Conservation (phyloP, 148 eudicot species). For the Hydrangea macrophylla region DNA sequence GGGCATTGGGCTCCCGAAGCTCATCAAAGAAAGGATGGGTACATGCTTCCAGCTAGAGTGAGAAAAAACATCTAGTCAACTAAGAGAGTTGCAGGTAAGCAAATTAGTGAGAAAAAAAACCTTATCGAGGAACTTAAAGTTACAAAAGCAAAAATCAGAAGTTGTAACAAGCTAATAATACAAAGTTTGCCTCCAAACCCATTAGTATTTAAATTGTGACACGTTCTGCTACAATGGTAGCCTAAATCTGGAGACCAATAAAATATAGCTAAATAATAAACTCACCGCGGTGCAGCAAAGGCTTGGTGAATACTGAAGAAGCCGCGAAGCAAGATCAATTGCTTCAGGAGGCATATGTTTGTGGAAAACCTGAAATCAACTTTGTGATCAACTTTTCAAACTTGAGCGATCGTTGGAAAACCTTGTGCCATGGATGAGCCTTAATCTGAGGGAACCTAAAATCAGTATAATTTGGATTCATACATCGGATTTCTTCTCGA, state of each 20-base stretch:
- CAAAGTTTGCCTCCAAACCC: neutral
- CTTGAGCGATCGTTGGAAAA: neutral
- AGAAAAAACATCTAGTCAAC: neutral
- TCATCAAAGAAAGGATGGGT: neutral
- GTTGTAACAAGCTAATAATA: neutral
- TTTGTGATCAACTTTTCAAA: too few species aligned
- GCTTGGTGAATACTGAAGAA: neutral
- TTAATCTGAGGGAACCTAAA: neutral
- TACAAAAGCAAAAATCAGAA: neutral
- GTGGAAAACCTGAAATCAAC: neutral
- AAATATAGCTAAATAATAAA: neutral
- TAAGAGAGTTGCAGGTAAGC: neutral
- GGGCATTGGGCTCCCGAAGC: neutral
- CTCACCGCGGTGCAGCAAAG: neutral
- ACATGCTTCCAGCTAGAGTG: neutral
- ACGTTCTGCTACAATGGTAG: neutral
- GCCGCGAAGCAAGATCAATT: neutral
- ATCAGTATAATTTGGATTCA: slow-evolving; percentile 1
- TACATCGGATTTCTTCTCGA: neutral
- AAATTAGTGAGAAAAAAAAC: too few species aligned
- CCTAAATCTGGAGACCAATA: neutral
- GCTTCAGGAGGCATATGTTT: neutral
- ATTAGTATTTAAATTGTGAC: too few species aligned
- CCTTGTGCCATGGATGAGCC: neutral
- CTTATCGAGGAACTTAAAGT: neutral